These are phyloP conservation scores for Ophiocordyceps camponoti-floridani DNA, from an alignment of 2,329 filamentous ascomycete genomes.

Conservation along the genomic window DNA sequence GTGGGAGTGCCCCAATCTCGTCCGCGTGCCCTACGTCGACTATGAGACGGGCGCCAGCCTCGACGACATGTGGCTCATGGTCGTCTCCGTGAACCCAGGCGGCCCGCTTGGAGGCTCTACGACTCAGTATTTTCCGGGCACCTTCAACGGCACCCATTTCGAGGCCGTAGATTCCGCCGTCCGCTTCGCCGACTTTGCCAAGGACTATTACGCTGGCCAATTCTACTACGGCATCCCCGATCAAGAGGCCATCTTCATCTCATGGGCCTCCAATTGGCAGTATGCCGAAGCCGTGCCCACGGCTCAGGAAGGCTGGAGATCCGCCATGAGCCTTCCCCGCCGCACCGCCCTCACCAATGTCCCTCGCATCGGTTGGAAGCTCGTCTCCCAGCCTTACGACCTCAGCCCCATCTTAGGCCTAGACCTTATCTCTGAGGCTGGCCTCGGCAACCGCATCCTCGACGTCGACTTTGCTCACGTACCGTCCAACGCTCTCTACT, in stretches of 20 bases:
- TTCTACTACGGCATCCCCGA: constrained; percentile 12
- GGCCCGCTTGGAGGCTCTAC: constrained; percentile 37
- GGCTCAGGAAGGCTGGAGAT: constrained; percentile 13
- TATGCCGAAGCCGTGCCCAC: constrained; percentile 14
- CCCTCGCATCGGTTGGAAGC: constrained; percentile 29
- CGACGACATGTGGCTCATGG: constrained; percentile 21
- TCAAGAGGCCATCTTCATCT: constrained; percentile 13
- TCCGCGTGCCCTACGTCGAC: constrained; percentile 29
- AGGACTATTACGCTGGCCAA: constrained; percentile 18
- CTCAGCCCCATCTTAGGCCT: constrained; percentile 25
- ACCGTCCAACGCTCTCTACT: constrained; percentile 31
- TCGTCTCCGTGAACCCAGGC: constrained; percentile 37
- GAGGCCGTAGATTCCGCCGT: constrained; percentile 10
- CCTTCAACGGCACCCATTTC: constrained; percentile 49
- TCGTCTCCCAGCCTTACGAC: constrained; percentile 32
- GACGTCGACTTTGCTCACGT: constrained; percentile 31
- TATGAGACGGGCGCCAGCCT: constrained; percentile 10
- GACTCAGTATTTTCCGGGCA: constrained; percentile 36
- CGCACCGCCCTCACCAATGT: constrained; percentile 31
- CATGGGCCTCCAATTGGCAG: constrained; percentile 18
- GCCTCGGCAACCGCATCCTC: constrained; percentile 27
- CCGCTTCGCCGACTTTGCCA: constrained; percentile 15
- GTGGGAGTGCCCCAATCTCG: constrained; percentile 47
- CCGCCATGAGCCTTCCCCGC: constrained; percentile 20
- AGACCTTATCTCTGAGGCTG: constrained; percentile 22